Evolutionary conservation across 306 rosid genomes (phyloP).

Genomic region (Alnus rubra): DNA sequence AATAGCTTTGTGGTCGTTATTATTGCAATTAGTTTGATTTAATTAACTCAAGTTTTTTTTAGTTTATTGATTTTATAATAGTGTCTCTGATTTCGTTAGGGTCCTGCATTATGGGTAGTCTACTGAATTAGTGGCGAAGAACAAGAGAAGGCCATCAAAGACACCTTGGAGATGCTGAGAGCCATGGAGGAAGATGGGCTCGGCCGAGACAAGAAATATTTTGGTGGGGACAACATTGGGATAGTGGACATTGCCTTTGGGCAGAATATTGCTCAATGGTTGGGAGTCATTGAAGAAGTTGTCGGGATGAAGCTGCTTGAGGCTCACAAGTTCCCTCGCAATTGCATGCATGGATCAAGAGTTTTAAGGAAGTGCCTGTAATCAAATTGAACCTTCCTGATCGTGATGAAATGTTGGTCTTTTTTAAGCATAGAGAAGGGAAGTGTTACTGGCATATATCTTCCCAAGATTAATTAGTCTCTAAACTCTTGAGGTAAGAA

Average conservation of each 20-base stretch:
- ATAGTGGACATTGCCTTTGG: constrained; percentile 33
- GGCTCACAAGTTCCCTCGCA: constrained; percentile 19
- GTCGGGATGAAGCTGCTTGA: constrained; percentile 19
- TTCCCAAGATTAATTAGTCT: neutral
- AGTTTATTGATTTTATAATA: neutral
- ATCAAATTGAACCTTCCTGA: constrained; percentile 32
- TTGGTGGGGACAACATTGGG: constrained; percentile 34
- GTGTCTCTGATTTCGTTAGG: neutral
- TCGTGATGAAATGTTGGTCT: neutral
- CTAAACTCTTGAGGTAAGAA: too few species aligned
- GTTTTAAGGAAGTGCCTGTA: constrained; percentile 25
- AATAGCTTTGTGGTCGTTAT: too few species aligned
- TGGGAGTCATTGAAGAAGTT: constrained; percentile 19
- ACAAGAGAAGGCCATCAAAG: constrained; percentile 11
- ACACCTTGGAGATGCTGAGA: constrained; percentile 19
- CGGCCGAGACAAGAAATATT: constrained; percentile 18
- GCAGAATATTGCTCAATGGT: constrained; percentile 14
- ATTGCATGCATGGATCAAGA: constrained; percentile 25
- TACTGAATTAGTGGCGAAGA: constrained; percentile 5
- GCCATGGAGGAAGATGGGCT: constrained; percentile 11
- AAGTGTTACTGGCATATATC: neutral
- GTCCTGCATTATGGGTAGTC: neutral
- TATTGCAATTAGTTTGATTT: too few species aligned
- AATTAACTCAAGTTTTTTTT: too few species aligned
- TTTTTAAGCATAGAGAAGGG: neutral